These are phyloP conservation scores for Aegle marmelos DNA, from an alignment of 345 rosid species.

Conservation along the genomic window DNA sequence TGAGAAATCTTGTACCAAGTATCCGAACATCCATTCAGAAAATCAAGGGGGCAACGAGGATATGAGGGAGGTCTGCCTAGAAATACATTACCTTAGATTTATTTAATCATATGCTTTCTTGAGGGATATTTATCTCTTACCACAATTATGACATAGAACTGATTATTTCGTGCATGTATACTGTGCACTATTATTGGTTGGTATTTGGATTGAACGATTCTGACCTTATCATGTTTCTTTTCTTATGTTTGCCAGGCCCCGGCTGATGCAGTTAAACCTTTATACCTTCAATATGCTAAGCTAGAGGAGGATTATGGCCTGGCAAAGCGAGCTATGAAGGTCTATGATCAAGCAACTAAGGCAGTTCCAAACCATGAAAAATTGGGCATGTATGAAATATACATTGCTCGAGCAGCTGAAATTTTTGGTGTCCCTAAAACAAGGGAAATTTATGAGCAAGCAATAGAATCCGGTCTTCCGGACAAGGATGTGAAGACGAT, in stretches of 20 bases:
- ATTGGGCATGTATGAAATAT: constrained; percentile 87
- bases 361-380: constrained; percentile 83
- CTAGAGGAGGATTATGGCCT: constrained; percentile 93
- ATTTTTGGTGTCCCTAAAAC: constrained; percentile 94
- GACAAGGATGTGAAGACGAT: constrained; percentile 90
- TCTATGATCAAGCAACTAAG: constrained; percentile 89
- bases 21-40: neutral
- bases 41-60: neutral
- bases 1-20: neutral
- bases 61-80: neutral
- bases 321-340: constrained; percentile 96
- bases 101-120: neutral
- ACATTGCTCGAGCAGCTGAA: constrained; percentile 91
- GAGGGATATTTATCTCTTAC: neutral
- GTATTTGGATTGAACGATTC: constrained; percentile 4
- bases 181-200: neutral
- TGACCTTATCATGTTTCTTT: constrained; percentile 12
- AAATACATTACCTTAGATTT: neutral
- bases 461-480: constrained; percentile 92
- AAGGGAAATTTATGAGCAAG: constrained; percentile 93
- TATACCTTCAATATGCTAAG: constrained; percentile 94
- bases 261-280: constrained; percentile 79
- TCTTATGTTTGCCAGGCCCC: constrained; percentile 60
- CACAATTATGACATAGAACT: neutral
- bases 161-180: neutral